phyloP scores from a whole-genome alignment of 768 basidiomycete species.

The Coprinopsis strossmayeri region DNA sequence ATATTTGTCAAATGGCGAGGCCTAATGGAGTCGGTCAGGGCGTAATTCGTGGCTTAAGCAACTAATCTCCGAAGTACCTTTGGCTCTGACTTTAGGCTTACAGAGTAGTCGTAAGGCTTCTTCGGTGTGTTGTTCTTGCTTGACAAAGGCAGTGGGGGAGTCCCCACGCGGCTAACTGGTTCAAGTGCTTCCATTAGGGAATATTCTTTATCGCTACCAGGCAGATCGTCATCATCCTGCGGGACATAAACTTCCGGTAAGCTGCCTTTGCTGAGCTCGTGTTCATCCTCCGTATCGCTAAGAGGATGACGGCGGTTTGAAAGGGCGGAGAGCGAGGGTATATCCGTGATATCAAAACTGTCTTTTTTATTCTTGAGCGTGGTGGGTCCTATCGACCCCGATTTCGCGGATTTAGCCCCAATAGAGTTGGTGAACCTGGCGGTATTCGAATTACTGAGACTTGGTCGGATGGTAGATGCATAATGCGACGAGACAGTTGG shows the following conservation, averaged over 20 bases:
- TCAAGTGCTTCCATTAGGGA: conserved; percentile 55
- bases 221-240: conserved; percentile 36
- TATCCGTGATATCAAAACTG: conserved; percentile 56
- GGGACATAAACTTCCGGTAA: conserved; percentile 49
- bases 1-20: conserved; percentile 56
- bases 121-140: conserved; percentile 35
- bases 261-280: conserved; percentile 40
- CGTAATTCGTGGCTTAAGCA: no score
- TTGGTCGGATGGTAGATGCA: conserved; percentile 40
- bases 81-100: conserved; percentile 54
- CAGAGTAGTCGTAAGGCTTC: conserved; percentile 52
- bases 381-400: conserved; percentile 26
- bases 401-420: conserved; percentile 49
- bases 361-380: conserved; percentile 28
- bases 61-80: no score
- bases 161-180: conserved; percentile 48
- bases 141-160: conserved; percentile 37
- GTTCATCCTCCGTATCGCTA: conserved; percentile 24
- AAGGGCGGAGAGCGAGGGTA: conserved; percentile 46
- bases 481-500: conserved; percentile 48
- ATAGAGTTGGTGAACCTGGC: conserved; percentile 43
- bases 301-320: conserved; percentile 16
- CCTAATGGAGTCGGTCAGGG: conserved; percentile 26
- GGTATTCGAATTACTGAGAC: conserved; percentile 39
- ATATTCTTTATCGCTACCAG: conserved; percentile 27